phyloP scores from a whole-genome alignment of 495 filamentous ascomycete genomes.

The Emericellopsis terricola region DNA sequence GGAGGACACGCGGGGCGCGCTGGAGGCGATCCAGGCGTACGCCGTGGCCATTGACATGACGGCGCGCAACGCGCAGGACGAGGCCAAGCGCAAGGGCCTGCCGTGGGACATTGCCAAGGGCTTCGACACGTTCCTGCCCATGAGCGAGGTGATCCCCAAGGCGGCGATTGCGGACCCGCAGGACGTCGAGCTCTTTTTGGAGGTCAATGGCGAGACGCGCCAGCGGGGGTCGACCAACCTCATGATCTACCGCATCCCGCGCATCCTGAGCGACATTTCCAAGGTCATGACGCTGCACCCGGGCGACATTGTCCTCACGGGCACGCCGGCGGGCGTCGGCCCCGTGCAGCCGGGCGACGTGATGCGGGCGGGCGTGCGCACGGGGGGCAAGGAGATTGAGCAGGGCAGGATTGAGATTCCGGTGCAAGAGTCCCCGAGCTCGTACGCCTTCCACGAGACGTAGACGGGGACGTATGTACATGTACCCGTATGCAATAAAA shows the following conservation, averaged over 20 bases:
- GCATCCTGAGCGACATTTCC: conserved; percentile 74
- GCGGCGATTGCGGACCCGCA: conserved; percentile 70
- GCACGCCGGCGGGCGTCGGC: conserved; percentile 93
- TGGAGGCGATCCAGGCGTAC: conserved; percentile 60
- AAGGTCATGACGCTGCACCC: conserved; percentile 85
- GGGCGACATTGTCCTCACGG: conserved; percentile 85
- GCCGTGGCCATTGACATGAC: conserved; percentile 86
- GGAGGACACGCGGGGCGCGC: conserved; percentile 38
- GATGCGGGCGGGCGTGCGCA: conserved; percentile 68
- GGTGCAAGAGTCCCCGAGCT: conserved; percentile 46
- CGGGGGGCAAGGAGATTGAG: conserved; percentile 68
- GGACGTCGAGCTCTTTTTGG: conserved; percentile 65
- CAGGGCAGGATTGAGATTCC: conserved; percentile 72
- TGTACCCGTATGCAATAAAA: not conserved
- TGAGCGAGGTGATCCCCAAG: conserved; percentile 63
- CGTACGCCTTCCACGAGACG: conserved; percentile 43
- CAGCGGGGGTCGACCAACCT: conserved; percentile 77
- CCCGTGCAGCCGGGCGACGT: conserved; percentile 71
- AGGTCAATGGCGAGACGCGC: conserved; percentile 51
- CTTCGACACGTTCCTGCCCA: conserved; percentile 89
- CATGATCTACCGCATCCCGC: conserved; percentile 86
- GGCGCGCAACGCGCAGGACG: conserved; percentile 78
- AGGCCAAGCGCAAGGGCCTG: conserved; percentile 92
- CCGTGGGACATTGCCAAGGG: conserved; percentile 94
- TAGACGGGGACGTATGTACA: conserved; percentile 11